phyloP scores from a whole-genome alignment of 805 yeast genomes.

The Zygosaccharomyces bisporus region DNA sequence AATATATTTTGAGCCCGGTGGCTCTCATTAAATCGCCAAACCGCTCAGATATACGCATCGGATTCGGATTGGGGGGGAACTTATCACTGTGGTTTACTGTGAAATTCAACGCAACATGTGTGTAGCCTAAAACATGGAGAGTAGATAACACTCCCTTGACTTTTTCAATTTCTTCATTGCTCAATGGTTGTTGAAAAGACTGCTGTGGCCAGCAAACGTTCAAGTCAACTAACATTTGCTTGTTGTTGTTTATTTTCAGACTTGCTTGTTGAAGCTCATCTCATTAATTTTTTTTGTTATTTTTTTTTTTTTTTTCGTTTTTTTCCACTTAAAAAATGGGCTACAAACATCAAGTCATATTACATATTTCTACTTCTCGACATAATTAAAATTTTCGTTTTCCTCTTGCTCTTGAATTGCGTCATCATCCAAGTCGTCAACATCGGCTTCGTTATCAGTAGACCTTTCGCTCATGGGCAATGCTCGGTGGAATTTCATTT shows the following conservation, averaged over 20 bases:
- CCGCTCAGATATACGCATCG: conserved; percentile 35
- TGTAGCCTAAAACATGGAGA: conserved; percentile 60
- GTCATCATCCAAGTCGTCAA: conserved; percentile 6
- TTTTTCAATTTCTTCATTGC: conserved; percentile 40
- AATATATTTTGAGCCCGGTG: conserved; percentile 48
- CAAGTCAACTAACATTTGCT: conserved; percentile 54
- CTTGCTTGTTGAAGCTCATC: conserved; percentile 4
- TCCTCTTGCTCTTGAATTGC: not conserved
- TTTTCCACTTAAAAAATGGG: not conserved
- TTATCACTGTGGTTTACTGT: conserved; percentile 48
- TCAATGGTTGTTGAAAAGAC: conserved; percentile 43
- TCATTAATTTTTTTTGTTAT: not conserved
- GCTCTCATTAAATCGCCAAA: conserved; percentile 32
- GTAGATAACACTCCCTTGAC: conserved; percentile 51
- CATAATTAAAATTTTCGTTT: not conserved
- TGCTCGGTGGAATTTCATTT: conserved; percentile 27
- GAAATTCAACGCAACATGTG: conserved; percentile 73
- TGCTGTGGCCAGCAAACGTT: conserved; percentile 71
- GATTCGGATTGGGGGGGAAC: conserved; percentile 45
- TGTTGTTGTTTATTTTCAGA: conserved; percentile 2
- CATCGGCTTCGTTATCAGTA: conserved; percentile 5
- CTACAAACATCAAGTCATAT: not conserved
- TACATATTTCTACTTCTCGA: not conserved
- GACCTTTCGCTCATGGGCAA: conserved; percentile 10
- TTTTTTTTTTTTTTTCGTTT: conserved; percentile 1